Conservation (phyloP, 2,329 filamentous ascomycete genomes). For the Eurotiales sp. region DNA sequence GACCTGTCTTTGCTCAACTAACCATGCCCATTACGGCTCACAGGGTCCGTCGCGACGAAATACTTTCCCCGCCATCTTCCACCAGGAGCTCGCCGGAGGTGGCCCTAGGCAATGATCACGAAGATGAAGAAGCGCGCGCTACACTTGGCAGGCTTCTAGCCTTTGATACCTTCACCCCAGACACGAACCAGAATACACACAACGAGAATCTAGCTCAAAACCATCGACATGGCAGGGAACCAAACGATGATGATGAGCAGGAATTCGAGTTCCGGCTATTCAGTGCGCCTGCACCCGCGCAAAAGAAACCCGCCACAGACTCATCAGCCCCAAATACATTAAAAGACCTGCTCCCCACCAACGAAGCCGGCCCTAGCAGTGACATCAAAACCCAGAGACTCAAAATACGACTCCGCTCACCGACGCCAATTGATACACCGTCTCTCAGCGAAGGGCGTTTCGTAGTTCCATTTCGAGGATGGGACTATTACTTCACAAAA, state of each 20-base stretch:
- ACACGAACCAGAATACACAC: not conserved
- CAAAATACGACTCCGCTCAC: constrained; percentile 37
- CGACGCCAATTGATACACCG: constrained; percentile 27
- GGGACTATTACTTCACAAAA: constrained; percentile 40
- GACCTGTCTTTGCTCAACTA: no score
- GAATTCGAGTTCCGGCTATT: constrained; percentile 44
- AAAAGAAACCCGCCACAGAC: constrained; percentile 1
- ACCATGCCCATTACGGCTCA: no score
- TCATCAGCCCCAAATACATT: not conserved
- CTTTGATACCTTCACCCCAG: constrained; percentile 24
- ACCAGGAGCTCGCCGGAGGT: constrained; percentile 28
- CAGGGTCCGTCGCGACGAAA: constrained; percentile 37
- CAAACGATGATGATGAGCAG: constrained; percentile 35
- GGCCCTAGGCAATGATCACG: constrained; percentile 26
- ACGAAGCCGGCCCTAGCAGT: not conserved
- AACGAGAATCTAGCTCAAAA: not conserved
- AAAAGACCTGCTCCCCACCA: not conserved
- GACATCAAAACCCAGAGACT: constrained; percentile 32
- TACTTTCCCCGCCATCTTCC: constrained; percentile 28
- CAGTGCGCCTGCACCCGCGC: constrained; percentile 24
- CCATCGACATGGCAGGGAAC: not conserved
- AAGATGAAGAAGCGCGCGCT: constrained; percentile 19
- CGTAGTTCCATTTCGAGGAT: constrained; percentile 38
- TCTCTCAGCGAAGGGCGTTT: constrained; percentile 32
- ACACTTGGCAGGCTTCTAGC: constrained; percentile 32